Conservation (phyloP, 78 protist genomes). For the Speleostelium caveatum region DNA sequence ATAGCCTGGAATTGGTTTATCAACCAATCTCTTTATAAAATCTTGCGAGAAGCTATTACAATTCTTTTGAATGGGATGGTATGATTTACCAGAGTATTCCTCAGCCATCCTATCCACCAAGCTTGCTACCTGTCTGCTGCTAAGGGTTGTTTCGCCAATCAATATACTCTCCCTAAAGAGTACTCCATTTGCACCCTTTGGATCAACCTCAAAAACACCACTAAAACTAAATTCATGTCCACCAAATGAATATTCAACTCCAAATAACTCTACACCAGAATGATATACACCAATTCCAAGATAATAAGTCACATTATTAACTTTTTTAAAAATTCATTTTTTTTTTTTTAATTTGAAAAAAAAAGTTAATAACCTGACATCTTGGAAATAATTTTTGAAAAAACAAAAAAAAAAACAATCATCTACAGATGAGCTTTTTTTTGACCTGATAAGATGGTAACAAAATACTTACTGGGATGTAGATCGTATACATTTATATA, state of each 20-base stretch:
- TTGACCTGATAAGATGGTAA: background rate
- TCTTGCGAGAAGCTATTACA: conserved; percentile 60
- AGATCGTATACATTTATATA: conserved; percentile 66
- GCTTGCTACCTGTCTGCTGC: conserved; percentile 9
- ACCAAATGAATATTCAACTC: conserved; percentile 41
- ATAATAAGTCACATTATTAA: conserved; percentile 18
- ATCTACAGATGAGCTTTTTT: background rate
- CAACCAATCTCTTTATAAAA: conserved; percentile 23
- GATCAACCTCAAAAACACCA: conserved; percentile 57
- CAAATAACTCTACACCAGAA: conserved; percentile 52
- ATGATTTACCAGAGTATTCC: conserved; percentile 29
- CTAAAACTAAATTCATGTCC: conserved; percentile 53
- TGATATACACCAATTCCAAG: conserved; percentile 63
- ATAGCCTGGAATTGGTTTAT: conserved; percentile 27
- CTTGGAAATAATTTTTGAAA: too few species aligned
- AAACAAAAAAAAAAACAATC: too few species aligned
- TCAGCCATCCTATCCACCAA: conserved; percentile 38
- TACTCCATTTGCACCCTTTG: conserved; percentile 15
- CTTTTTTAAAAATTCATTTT: background rate
- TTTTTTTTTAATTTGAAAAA: background rate
- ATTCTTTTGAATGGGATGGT: conserved; percentile 64
- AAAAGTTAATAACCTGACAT: too few species aligned
- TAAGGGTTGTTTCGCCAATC: conserved; percentile 35
- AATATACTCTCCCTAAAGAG: conserved; percentile 29
- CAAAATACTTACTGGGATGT: conserved; percentile 28